phyloP scores from a whole-genome alignment of 2,329 filamentous ascomycete species.

The Aspergillus proliferans region DNA sequence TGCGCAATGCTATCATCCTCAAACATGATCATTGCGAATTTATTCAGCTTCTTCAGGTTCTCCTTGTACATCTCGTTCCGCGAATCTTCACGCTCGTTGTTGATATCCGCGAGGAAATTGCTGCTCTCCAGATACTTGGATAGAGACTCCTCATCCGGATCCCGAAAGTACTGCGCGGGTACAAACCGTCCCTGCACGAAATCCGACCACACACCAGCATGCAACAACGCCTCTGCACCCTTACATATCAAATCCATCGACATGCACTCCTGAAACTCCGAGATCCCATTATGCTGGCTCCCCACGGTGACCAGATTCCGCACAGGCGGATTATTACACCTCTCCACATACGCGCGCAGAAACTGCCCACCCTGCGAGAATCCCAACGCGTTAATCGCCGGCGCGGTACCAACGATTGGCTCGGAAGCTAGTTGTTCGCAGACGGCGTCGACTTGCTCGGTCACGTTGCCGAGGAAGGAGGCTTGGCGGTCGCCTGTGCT shows the following conservation, averaged over 20 bases:
- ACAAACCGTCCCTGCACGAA: slow-evolving; percentile 76
- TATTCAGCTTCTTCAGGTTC: slow-evolving; percentile 63
- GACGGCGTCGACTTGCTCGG: slow-evolving; percentile 66
- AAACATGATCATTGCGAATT: slow-evolving; percentile 86
- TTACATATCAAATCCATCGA: slow-evolving; percentile 71
- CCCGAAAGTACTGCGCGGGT: slow-evolving; percentile 90
- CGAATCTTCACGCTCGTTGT: slow-evolving; percentile 67
- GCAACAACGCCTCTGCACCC: slow-evolving; percentile 69
- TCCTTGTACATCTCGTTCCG: slow-evolving; percentile 71
- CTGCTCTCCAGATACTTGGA: slow-evolving; percentile 70
- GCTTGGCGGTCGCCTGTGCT: slow-evolving; percentile 66
- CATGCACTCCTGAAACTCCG: slow-evolving; percentile 69
- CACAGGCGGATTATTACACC: slow-evolving; percentile 71
- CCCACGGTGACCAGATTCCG: slow-evolving; percentile 81
- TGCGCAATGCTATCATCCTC: slow-evolving; percentile 78
- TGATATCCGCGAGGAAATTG: slow-evolving; percentile 90
- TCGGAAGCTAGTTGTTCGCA: slow-evolving; percentile 71
- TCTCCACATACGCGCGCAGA: slow-evolving; percentile 81
- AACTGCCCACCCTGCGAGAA: slow-evolving; percentile 97
- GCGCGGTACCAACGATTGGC: slow-evolving; percentile 72
- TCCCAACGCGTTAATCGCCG: slow-evolving; percentile 81
- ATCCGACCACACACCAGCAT: slow-evolving; percentile 70
- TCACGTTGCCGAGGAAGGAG: slow-evolving; percentile 88
- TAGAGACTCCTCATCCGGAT: slow-evolving; percentile 51
- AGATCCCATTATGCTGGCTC: slow-evolving; percentile 87